Evolutionary conservation across 2,329 filamentous ascomycete species (phyloP), one percentile per base, ranked within the genome.

Genomic region (Colletotrichum truncatum): DNA sequence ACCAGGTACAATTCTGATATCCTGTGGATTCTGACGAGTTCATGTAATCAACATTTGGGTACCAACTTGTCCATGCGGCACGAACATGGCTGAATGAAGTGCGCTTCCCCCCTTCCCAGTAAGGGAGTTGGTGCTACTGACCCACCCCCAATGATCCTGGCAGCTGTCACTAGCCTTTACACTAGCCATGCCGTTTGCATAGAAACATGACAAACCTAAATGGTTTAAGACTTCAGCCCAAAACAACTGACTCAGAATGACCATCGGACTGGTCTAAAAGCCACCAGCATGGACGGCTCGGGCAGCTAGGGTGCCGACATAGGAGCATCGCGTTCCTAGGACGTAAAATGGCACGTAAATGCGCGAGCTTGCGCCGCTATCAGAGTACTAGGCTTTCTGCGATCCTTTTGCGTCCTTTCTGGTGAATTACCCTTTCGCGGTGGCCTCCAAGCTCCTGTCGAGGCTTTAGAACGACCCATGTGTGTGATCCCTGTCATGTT

Each of bases 171-270:
- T n/a, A n/a, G n/a, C n/a, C n/a, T n/a, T n/a, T n/a, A n/a, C n/a
- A n/a, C n/a, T n/a, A n/a, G 30, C 30, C 12, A 36, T 48, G 43
- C 56, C 62, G 56, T 54, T 65, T 65, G 62, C 62, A 36, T 54
- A 36, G 38, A 36, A 26, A 12, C 38, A 26, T 14, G 18, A 43
- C 54, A 41, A 23, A 60, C 11, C 18, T 21, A 41, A 26, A 45
- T 12, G 10, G 23, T 16, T 12, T 23, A 16, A 34, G 12, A 12
- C 14, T 30, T 36, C 25, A 36, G 32, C 11, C 55, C 32, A 32
- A 28, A 60, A 18, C 25, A 16, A 34, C 18, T 34, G 25, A 38
- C 26, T 36, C 28, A 12, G 16, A 21, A 16, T 21, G 2, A 6
- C 9, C 12, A 65, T 61, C 30, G 34, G 41, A 8, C 14, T 28